Evolutionary conservation across 2,329 filamentous ascomycete species (phyloP), one percentile per base, ranked within the genome.

Genomic region (Fulvia fulva): DNA sequence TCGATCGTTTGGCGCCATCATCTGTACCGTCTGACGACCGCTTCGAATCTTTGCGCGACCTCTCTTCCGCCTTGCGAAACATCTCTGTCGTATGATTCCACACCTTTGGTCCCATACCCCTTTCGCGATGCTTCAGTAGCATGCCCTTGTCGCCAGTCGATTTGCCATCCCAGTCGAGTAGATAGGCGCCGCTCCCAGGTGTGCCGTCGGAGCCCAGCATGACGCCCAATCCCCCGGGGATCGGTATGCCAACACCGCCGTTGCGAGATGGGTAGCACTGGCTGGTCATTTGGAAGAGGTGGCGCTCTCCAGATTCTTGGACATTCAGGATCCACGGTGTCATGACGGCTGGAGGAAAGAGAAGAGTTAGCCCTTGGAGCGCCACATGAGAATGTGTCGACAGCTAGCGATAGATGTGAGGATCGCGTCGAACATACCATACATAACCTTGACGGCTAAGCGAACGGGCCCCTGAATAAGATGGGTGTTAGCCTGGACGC

Each of bases 241-340:
- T 51, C 0, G 68, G 66, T 6, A 74, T 63, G 6, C 71, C 71
- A 1, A 60, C 64, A 6, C 55, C 60, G 19, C 69, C 68, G 1
- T 64, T 53, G 25, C 51, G 32, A 0, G 63, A 59, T 1, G 70
- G 71, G 57, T 73, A 75, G 63, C 68, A 72, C 43, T 67, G 61
- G 53, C 65, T 70, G 2, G 70, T 74, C 49, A 73, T 70, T 50
- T 74, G 71, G 59, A 77, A 80, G 52, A 79, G 61, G 65, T 80
- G 77, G 16, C 79, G 70, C 65, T 80, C 75, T 2, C 77, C 79
- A 28, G 73, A 75, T 63, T 81, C 77, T 49, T 72, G 65, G 4
- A 69, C 70, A 45, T 74, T 70, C 19, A 75, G 62, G 53, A 74
- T 71, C 72, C 73, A 73, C 23, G 73, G 69, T 22, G 70, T 70